These are phyloP conservation scores for Cryptococcus wingfieldii DNA, from an alignment of 1,284 basidiomycete genomes.

Conservation along the genomic window DNA sequence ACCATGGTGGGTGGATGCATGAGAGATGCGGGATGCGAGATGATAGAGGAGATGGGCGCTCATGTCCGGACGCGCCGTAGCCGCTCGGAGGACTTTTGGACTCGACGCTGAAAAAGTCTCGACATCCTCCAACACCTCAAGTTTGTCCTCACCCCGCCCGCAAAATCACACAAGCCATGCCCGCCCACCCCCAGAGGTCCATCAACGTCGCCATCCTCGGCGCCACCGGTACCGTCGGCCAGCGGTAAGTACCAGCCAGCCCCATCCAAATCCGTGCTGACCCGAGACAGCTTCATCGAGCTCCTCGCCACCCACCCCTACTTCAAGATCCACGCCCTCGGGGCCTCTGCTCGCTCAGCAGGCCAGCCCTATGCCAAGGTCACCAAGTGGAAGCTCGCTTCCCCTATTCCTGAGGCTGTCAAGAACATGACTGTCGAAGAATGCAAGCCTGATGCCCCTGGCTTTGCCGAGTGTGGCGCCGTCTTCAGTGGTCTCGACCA, in stretches of 20 bases:
- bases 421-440: conserved; percentile 69
- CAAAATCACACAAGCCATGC: not conserved
- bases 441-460: conserved; percentile 64
- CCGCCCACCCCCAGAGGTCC: conserved; percentile 28
- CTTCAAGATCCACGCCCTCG: conserved; percentile 81
- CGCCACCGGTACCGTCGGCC: conserved; percentile 94
- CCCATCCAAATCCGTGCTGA: not conserved
- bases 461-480: conserved; percentile 75
- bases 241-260: conserved; percentile 53
- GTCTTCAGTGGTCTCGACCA: conserved; percentile 94
- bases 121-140: not conserved
- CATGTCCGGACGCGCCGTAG: too few species aligned
- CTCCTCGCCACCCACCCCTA: conserved; percentile 85
- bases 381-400: conserved; percentile 85
- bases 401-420: conserved; percentile 67
- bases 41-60: too few species aligned
- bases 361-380: conserved; percentile 77
- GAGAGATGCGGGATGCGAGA: too few species aligned
- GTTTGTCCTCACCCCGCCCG: too few species aligned
- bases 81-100: not conserved
- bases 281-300: conserved; percentile 63
- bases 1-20: conserved; percentile 22
- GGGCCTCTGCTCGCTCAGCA: conserved; percentile 83
- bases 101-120: not conserved
- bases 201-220: conserved; percentile 90